Conservation (phyloP, 441 rosid species). For the Populus hybrid region DNA sequence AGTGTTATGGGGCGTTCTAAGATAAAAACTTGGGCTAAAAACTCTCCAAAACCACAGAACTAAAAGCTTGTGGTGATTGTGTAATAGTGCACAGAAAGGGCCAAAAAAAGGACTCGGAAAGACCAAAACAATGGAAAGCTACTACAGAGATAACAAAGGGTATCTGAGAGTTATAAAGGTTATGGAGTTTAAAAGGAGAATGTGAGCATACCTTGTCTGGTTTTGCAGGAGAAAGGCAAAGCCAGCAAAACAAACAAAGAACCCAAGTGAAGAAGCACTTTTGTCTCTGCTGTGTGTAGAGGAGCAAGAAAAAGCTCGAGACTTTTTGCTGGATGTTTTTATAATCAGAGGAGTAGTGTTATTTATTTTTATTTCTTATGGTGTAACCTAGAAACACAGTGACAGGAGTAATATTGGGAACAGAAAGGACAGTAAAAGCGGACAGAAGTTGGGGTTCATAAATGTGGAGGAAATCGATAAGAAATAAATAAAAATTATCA, state of each 20-base stretch:
- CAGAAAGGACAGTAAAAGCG: constrained; percentile 20
- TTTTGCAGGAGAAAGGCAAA: constrained; percentile 34
- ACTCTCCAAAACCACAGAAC: neutral
- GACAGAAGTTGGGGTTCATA: constrained; percentile 35
- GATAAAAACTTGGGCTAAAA: neutral
- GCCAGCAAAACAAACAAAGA: constrained; percentile 39
- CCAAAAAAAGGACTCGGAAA: constrained; percentile 18
- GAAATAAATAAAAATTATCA: constrained; percentile 1
- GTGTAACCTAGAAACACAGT: constrained; percentile 7
- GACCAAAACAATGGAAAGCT: constrained; percentile 22
- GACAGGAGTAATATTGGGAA: constrained; percentile 9
- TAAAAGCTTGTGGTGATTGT: neutral
- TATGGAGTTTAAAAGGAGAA: constrained; percentile 21
- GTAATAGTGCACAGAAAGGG: constrained; percentile 28
- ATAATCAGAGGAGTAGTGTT: neutral
- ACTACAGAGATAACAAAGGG: neutral
- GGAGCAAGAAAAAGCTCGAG: constrained; percentile 23
- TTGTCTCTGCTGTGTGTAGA: constrained; percentile 26
- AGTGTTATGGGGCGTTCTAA: neutral
- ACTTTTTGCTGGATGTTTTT: constrained; percentile 5
- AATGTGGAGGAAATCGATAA: constrained; percentile 30
- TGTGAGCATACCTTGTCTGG: constrained; percentile 32
- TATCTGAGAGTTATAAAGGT: constrained; percentile 9
- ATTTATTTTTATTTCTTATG: neutral
- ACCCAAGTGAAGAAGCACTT: constrained; percentile 36